Evolutionary conservation across 345 rosid species (phyloP), one percentile per base, ranked within the genome.

Genomic region (Lumnitzera littorea): DNA sequence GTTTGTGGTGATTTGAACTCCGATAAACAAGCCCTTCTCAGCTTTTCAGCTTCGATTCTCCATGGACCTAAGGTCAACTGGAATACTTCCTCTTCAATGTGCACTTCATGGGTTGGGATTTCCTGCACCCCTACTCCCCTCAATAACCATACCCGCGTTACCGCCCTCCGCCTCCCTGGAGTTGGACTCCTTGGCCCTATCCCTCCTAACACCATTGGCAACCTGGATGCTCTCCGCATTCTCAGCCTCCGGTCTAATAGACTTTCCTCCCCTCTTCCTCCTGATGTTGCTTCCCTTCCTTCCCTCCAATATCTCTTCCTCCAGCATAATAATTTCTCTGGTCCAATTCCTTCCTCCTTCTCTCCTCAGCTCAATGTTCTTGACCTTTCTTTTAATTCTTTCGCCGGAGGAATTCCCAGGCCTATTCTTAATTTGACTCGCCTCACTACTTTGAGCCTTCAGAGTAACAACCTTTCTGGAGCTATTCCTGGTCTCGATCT

Each of bases 171-270:
- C 50, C 60, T 79, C 60, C 83, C 80, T 12, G 80, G 78, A 10
- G 63, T 51, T 1, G 83, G 76, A 25, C 53, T 79, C 16, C 20
- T 29, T 15, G 80, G 83, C 16, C 41, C 62, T 9, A 58, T 79
- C 23, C 80, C 80, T 1, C 61, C 62, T 24, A 64, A 72, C 67
- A 79, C 83, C 20, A 72, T 79, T 46, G 48, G 75, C 36, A 62
- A 72, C n/a, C 46, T 79, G 13, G 67, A 72, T 12, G 73, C 62
- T 13, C 51, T 79, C 17, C 64, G 65, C 63, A 64, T 62, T 56
- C 67, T 79, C 8, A 79, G 73, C 68, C 83, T 79, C 64, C 58
- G 75, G 57, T 74, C 77, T 25, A 78, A 78, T 55, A 53, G 57
- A 25, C 50, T 78, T 15, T 55, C 60, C 46, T 79, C 79, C 13